These are phyloP conservation scores for Phytopythium aichiense DNA, from an alignment of 352 stramenopile genomes.

Conservation along the genomic window DNA sequence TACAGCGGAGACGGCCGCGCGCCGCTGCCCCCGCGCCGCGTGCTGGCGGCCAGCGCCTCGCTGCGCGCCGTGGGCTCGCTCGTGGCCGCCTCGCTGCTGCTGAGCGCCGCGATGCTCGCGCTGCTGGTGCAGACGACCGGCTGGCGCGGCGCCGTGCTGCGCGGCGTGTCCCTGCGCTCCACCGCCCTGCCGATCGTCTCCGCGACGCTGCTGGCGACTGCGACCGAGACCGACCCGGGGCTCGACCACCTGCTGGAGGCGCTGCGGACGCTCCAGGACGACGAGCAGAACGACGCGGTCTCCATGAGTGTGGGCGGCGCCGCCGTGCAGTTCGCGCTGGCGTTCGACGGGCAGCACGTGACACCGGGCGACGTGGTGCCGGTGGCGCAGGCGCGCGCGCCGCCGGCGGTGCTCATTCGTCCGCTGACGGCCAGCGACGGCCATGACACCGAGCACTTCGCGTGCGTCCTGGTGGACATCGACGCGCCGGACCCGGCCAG, in stretches of 20 bases:
- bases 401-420: slow-evolving; percentile 27
- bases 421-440: neutral
- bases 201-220: slow-evolving; percentile 4
- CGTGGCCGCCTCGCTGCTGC: slow-evolving; percentile 23
- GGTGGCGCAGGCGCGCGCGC: slow-evolving; percentile 17
- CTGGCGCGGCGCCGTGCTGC: slow-evolving; percentile 10
- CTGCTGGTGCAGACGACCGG: slow-evolving; percentile 28
- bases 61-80: slow-evolving; percentile 17
- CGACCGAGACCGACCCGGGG: slow-evolving; percentile 7
- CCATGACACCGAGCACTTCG: slow-evolving; percentile 30
- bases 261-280: slow-evolving; percentile 10
- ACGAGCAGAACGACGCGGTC: neutral
- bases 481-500: slow-evolving; percentile 51
- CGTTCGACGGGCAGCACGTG: slow-evolving; percentile 14
- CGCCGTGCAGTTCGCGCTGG: slow-evolving; percentile 18
- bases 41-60: slow-evolving; percentile 9
- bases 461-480: slow-evolving; percentile 65
- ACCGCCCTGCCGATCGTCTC: neutral
- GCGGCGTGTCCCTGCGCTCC: slow-evolving; percentile 5
- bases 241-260: slow-evolving; percentile 8
- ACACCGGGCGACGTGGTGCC: slow-evolving; percentile 3
- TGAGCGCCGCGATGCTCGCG: slow-evolving; percentile 31
- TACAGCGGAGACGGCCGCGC: neutral
- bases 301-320: neutral
- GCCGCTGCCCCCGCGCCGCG: slow-evolving; percentile 1